Base-by-base conservation (phyloP, 768 basidiomycete genomes). In the Arthromyces matolae region DNA sequence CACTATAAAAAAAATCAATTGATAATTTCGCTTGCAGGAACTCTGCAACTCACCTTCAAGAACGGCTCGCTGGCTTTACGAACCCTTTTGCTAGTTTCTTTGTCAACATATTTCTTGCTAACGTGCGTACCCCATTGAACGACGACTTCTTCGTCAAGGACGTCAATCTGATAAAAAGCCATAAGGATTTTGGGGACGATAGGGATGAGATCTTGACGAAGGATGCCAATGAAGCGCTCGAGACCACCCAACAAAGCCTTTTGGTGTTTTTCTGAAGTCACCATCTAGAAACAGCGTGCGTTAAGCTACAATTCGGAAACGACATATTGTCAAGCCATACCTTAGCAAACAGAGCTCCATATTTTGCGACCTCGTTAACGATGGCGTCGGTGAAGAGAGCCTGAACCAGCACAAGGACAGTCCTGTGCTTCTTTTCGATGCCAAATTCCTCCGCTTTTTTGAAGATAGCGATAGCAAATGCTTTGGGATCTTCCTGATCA, bases 1-100 rank as follows among this genome's bases (percentile, higher is more conserved):
- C 92, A 95, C 82, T 88, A 54, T 0, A 56, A 32, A 49, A 18
- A 18, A 39, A n/a, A 8, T 38, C 29, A 14, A 14, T 25, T 42
- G 45, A 54, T 47, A 39, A 46, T 45, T 16, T 9, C 23, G n/a
- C 2, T 42, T 22, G 12, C 41, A 14, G 43, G 29, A 42, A 29
- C 10, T 41, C 13, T 10, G 19, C 44, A 18, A 59, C 75, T 39
- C 53, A 89, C 89, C 78, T 93, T 93, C 62, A 98, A 71, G 76
- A 98, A 97, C 0, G 94, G 93, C 64, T 91, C 93, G 55, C 89
- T 88, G 10, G 93, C 93, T 75, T 94, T 95, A 58, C 94, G 78
- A 42, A 99, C 93, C 69, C 83, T 93, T 81, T 97, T 98, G 67
- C 87, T 89, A 37, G 81, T 86, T 22, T 97, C 93, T 69, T 88